Percentiles rank a stretch among this genome's conserved stretches.
Evolutionary conservation across 2,329 filamentous ascomycete species (phyloP).

Genomic region (Verticillium zaregamsianum): DNA sequence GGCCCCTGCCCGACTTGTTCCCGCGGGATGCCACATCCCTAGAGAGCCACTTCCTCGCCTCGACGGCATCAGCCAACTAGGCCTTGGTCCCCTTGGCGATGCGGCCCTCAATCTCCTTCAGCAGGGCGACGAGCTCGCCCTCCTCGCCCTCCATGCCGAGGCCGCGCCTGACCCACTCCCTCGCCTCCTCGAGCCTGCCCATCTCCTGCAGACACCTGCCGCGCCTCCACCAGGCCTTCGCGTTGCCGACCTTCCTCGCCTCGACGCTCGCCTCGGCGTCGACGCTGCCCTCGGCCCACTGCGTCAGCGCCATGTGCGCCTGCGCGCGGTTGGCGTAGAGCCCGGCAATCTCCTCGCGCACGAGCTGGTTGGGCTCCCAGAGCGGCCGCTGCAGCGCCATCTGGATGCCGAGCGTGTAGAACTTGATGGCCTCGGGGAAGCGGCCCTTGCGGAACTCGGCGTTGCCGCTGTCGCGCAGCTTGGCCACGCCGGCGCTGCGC

Average conservation of each 20-base stretch:
- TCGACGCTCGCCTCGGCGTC: slow-evolving; percentile 89
- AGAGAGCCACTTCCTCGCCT: background rate
- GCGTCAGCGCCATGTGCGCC: slow-evolving; percentile 76
- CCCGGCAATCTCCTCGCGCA: slow-evolving; percentile 76
- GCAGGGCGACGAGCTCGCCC: slow-evolving; percentile 57
- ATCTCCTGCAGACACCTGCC: slow-evolving; percentile 88
- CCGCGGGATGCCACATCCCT: background rate
- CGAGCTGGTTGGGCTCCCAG: slow-evolving; percentile 84
- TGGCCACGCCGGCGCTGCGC: slow-evolving; percentile 79
- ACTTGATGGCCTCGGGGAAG: slow-evolving; percentile 69
- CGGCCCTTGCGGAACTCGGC: slow-evolving; percentile 73
- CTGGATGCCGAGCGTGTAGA: slow-evolving; percentile 82
- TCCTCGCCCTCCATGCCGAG: slow-evolving; percentile 79
- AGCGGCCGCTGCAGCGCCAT: slow-evolving; percentile 79
- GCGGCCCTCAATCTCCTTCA: slow-evolving; percentile 56
- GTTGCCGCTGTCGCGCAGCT: slow-evolving; percentile 88
- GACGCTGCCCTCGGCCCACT: slow-evolving; percentile 80
- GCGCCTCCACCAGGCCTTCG: slow-evolving; percentile 91
- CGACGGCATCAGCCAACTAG: background rate
- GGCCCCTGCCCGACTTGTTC: background rate
- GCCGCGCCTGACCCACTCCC: slow-evolving; percentile 70
- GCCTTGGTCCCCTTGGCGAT: slow-evolving; percentile 30
- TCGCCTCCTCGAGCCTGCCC: slow-evolving; percentile 78
- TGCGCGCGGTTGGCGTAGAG: slow-evolving; percentile 87
- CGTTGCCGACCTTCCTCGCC: slow-evolving; percentile 79